A percentile compares a stretch with the other conserved stretches of the same genome.
Evolutionary conservation across 805 yeast species (phyloP).

Genomic region (Starmerella cellae): DNA sequence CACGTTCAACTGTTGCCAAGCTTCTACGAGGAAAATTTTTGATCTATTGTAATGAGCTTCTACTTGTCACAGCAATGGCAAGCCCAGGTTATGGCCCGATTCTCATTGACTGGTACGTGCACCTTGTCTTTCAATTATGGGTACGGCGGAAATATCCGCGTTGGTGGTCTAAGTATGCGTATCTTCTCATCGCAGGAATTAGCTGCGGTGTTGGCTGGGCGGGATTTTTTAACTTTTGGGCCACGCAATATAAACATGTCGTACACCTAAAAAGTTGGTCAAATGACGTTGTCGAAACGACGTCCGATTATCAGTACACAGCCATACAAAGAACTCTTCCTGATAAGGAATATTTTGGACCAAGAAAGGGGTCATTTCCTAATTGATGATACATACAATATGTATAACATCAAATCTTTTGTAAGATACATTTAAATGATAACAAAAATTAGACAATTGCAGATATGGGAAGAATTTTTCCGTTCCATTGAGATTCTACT

Average conservation of each 20-base stretch:
- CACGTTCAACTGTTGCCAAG: conserved; percentile 29
- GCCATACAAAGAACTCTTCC: conserved; percentile 16
- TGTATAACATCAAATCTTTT: too few relatives aligned
- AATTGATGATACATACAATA: neutral
- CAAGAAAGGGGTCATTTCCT: conserved; percentile 20
- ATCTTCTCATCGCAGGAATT: conserved; percentile 36
- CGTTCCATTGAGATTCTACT: too few relatives aligned
- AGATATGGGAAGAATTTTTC: too few relatives aligned
- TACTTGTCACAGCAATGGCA: conserved; percentile 2
- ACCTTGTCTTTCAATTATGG: conserved; percentile 34
- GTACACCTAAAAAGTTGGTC: conserved; percentile 55
- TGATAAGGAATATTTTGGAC: conserved; percentile 25
- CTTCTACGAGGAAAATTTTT: conserved; percentile 34
- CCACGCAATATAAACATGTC: conserved; percentile 34
- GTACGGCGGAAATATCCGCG: conserved; percentile 32
- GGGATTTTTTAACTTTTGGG: conserved; percentile 35
- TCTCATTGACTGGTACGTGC: conserved; percentile 31
- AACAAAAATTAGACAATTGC: too few relatives aligned
- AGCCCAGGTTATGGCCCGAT: conserved; percentile 33
- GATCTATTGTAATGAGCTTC: conserved; percentile 7
- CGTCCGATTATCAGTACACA: conserved; percentile 5
- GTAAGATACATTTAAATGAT: too few relatives aligned
- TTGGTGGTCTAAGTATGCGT: conserved; percentile 45
- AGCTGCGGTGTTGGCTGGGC: conserved; percentile 40
- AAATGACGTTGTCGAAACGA: conserved; percentile 23